Conservation (phyloP, 1,284 basidiomycete genomes). For the Puccinia polysora region DNA sequence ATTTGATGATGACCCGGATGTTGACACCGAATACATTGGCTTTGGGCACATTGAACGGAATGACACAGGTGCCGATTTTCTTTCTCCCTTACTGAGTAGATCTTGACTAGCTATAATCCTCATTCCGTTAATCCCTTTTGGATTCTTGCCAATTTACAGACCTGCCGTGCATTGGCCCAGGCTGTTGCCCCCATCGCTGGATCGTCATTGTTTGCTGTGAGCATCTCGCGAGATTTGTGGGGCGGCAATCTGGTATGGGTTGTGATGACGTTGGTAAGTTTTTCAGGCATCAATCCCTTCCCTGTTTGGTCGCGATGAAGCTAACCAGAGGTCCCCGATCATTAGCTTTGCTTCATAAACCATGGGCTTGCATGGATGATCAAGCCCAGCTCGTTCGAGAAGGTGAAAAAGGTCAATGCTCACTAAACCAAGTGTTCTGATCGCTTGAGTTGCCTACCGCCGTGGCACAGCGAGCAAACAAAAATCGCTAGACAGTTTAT, state of each 20-base stretch:
- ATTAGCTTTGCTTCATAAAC: constrained; percentile 11
- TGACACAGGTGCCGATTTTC: constrained; percentile 17
- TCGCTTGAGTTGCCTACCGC: too few species aligned
- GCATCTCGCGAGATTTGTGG: constrained; percentile 5
- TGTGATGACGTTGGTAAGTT: constrained; percentile 16
- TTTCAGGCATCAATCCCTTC: background rate
- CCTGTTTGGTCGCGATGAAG: too few species aligned
- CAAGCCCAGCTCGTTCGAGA: background rate
- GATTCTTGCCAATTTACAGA: background rate
- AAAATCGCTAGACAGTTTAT: too few species aligned
- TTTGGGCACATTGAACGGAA: constrained; percentile 32
- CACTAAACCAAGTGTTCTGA: too few species aligned
- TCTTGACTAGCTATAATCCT: too few species aligned
- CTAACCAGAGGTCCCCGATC: too few species aligned
- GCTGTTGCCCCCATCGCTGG: constrained; percentile 23
- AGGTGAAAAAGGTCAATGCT: background rate
- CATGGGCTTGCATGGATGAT: constrained; percentile 6
- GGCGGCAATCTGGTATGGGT: constrained; percentile 27
- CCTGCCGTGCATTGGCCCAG: constrained; percentile 19
- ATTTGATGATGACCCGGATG: constrained; percentile 28
- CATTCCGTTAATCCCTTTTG: too few species aligned
- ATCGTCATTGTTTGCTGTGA: constrained; percentile 29
- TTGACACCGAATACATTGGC: constrained; percentile 18
- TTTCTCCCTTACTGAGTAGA: background rate
- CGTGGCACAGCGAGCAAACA: too few species aligned